phyloP scores from a whole-genome alignment of 2,329 filamentous ascomycete genomes.

The Teratosphaeria zuluensis region DNA sequence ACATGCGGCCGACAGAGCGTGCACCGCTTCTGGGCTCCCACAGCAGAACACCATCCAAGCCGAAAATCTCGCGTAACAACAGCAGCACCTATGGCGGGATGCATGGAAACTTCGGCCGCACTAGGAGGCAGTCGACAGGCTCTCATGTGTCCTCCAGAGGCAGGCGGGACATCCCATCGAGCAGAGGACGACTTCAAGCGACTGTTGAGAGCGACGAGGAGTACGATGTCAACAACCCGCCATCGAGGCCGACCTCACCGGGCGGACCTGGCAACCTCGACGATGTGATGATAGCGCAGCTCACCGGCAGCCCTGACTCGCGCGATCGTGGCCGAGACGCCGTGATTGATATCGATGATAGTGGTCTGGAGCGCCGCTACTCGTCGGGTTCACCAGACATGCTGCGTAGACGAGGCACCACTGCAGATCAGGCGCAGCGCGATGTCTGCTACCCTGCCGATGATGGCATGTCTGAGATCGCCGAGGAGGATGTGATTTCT shows the following conservation, averaged over 20 bases:
- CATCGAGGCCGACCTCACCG: conserved; percentile 51
- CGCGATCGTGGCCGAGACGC: conserved; percentile 34
- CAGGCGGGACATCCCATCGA: conserved; percentile 6
- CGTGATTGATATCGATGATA: conserved; percentile 42
- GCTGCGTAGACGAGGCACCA: conserved; percentile 38
- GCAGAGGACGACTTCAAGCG: conserved; percentile 4
- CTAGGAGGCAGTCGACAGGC: conserved; percentile 18
- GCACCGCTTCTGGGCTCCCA: conserved; percentile 43
- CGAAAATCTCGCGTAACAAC: conserved; percentile 19
- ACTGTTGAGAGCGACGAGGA: conserved; percentile 24
- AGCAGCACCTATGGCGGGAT: conserved; percentile 20
- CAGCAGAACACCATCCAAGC: conserved; percentile 24
- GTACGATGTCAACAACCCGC: conserved; percentile 57
- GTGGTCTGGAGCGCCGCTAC: conserved; percentile 11
- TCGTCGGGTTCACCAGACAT: conserved; percentile 32
- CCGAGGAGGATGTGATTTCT: conserved; percentile 55
- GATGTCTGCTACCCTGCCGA: conserved; percentile 89
- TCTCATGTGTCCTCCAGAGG: conserved; percentile 18
- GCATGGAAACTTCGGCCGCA: conserved; percentile 11
- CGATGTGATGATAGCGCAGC: conserved; percentile 60
- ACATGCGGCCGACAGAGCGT: conserved; percentile 37
- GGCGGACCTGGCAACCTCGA: conserved; percentile 43
- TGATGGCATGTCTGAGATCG: conserved; percentile 63
- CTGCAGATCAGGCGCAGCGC: conserved; percentile 59
- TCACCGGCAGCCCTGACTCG: conserved; percentile 34